Evolutionary conservation across 352 stramenopile genomes (phyloP), one percentile per base, ranked within the genome.

Genomic region (Pythium folliculosum): DNA sequence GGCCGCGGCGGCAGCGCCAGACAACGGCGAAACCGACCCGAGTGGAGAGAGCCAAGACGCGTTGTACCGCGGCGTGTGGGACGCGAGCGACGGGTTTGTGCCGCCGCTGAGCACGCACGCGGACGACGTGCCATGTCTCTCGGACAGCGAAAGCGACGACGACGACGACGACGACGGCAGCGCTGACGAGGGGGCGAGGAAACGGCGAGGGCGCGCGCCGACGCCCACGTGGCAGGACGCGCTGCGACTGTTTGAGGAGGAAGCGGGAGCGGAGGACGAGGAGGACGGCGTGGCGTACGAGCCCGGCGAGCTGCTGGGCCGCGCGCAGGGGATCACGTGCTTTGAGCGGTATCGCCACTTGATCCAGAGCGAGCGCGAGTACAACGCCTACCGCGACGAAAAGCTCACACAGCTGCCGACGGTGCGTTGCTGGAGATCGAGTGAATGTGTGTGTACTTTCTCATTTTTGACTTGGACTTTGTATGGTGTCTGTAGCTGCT

Each of bases 141-240:
- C 83, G 5, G 85, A 94, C 60, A 94, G 85, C 53, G 85, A 94
- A 43, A 94, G 83, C 64, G 85, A 93, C 38, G 77, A 87, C 1
- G 81, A 88, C 4, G 73, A 72, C 2, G 53, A 70, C 12, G 45
- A 60, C 2, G 45, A 47, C 43, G 16, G 21, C 50, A 21, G 19
- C 45, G 30, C 13, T 5, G 65, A 44, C 1, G 35, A 43, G n/a
- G 35, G 4, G 3, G 57, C 35, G 38, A 35, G n/a, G 44, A 51
- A 17, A 1, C 50, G 68, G 37, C 72, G n/a, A 10, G 49, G 22
- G 5, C 50, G 21, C 7, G 19, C 30, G 35, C 60, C 37, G 25
- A 17, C 43, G 19, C 67, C 71, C 1, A 71, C 52, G 62, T 84
- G 65, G 71, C 64, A 75, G 23, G 75, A 85, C 66, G 72, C 69